Base-by-base conservation (phyloP, 768 basidiomycete genomes). In the Russula emetica region DNA sequence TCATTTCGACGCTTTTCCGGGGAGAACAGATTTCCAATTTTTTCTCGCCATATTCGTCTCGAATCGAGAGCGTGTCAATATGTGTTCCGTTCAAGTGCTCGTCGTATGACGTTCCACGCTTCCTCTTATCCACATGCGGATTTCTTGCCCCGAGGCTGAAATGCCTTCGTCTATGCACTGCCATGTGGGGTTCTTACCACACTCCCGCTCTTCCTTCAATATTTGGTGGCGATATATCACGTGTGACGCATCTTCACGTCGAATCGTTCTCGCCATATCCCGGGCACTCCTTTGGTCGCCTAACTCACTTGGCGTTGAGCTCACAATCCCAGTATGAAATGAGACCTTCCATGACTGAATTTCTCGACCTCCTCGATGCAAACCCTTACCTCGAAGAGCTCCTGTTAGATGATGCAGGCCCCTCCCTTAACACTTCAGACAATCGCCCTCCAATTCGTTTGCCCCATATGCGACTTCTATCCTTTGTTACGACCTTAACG, bases 241-340 rank as follows among this genome's bases (percentile, higher is more conserved):
- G 56, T 51, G 59, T 69, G 22, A 69, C 64, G 13, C 67, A 69
- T 55, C 58, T 69, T 38, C 67, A 65, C n/a, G 56, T 69, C 14
- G 69, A 69, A 57, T 69, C 62, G 2, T 69, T 69, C 64, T 62
- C 69, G 8, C 62, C 69, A 22, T 69, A 66, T 62, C 67, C 69
- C 20, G 62, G 62, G 45, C 61, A 66, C 38, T 22, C 34, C 42
- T 69, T 69, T 24, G 59, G 61, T 22, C 34, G 59, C 49, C 59
- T 69, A 24, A 69, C 69, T 3, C 67, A 69, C 42, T 57, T 69
- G n/a, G 64, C 67, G 18, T 55, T 69, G 28, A 60, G 67, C 42
- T 66, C 67, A 9, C 69, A 69, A 52, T 62, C 69, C 26, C 67
- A 69, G 22, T 64, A 66, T 54, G 64, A 58, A 6, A 59, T 40